phyloP scores from a whole-genome alignment of 257 asterid genomes.

The Misopates orontium region DNA sequence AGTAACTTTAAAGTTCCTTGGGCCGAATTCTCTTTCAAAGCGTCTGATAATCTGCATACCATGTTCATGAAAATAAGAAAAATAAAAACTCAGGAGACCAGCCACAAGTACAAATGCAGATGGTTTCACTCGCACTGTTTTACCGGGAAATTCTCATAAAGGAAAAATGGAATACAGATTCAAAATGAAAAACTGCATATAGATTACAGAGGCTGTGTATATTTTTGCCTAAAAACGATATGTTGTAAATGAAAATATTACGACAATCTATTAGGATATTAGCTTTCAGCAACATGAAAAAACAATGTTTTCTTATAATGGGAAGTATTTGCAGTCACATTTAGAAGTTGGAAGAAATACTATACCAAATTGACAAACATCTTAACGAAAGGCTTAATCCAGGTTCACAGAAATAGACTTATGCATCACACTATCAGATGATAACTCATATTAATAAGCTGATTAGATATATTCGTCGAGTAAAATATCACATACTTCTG shows the following conservation, averaged over 20 bases:
- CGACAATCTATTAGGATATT: too few species aligned
- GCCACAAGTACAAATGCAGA: neutral
- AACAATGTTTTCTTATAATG: neutral
- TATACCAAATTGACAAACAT: neutral
- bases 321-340: neutral
- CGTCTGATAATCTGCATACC: conserved; percentile 67
- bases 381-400: neutral
- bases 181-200: neutral
- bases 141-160: conserved; percentile 2
- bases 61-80: conserved; percentile 14
- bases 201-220: neutral
- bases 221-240: too few species aligned
- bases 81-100: conserved; percentile 13
- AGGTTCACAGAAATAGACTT: neutral
- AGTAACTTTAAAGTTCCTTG: conserved; percentile 64
- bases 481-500: conserved; percentile 52
- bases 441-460: neutral
- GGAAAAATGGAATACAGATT: neutral
- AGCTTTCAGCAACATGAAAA: too few species aligned
- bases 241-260: too few species aligned
- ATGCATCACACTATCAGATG: neutral
- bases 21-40: conserved; percentile 75
- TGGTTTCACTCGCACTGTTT: neutral
- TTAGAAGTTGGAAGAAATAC: neutral
- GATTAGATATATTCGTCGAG: conserved; percentile 9